Evolutionary conservation across 2,329 filamentous ascomycete genomes (phyloP), one percentile per base, ranked within the genome.

Genomic region (Penicillium griseofulvum): DNA sequence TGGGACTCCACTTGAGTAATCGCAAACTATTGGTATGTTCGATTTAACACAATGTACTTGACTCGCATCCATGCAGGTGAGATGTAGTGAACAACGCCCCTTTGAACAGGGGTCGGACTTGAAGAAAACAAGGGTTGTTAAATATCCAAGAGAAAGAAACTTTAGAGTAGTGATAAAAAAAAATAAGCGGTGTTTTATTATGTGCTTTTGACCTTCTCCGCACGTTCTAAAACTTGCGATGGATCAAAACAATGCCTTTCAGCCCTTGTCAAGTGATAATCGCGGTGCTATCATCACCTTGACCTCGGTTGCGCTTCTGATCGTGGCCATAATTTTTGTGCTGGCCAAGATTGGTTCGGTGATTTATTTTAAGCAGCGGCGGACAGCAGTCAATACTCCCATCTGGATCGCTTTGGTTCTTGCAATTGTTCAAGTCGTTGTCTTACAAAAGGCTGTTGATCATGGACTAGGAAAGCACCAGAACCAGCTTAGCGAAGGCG

Each of bases 381-480:
- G 57, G 29, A 51, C 56, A 33, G 38, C 52, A 3, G 52, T 55
- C 34, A 58, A 58, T 33, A 56, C 45, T 39, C 58, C 55, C 9
- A 54, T 62, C 38, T 60, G 52, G 57, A 22, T 34, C 17, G 57
- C 59, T 43, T 42, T 60, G 52, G 11, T 56, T 33, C 43, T 60
- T 19, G 50, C 55, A n/a, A 52, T 56, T 26, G 17, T 60, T 28
- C 59, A 58, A 31, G 48, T 55, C 16, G 36, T 62, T 14, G 22
- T 55, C 28, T 51, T 58, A 17, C 55, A 62, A 28, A 56, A 58
- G 36, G 53, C 50, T 2, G 50, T 60, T 38, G 47, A 60, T 3
- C 37, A 60, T 60, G 57, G 59, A 43, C 34, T 60, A 31, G 57
- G 59, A 43, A 58, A 36, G 19, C 59, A 62, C 17, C 36, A 46